Percentiles rank a stretch among this genome's conserved stretches.
These are phyloP conservation scores for Triglochin maritima DNA, from an alignment of 106 monocot species.

Conservation along the genomic window DNA sequence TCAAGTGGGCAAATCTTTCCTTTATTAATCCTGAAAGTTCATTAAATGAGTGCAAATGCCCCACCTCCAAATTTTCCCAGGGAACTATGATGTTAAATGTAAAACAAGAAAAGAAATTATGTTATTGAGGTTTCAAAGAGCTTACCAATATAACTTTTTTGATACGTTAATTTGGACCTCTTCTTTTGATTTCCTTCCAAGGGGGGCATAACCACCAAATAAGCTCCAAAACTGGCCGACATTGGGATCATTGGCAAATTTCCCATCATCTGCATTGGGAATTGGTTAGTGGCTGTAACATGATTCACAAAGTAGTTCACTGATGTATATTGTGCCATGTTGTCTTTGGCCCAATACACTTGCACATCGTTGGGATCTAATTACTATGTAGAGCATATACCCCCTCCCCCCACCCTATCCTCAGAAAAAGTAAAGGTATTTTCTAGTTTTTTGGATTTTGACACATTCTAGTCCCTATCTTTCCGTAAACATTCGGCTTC, in stretches of 20 bases:
- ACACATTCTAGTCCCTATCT: too few relatives aligned
- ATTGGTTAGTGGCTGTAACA: neutral
- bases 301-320: too few relatives aligned
- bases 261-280: slow-evolving; percentile 11
- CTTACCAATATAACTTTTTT: slow-evolving; percentile 12
- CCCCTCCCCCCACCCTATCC: too few relatives aligned
- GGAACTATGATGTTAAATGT: neutral
- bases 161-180: slow-evolving; percentile 1
- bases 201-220: slow-evolving; percentile 24
- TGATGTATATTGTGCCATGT: too few relatives aligned
- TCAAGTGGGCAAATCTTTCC: slow-evolving; percentile 10
- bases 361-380: too few relatives aligned
- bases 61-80: neutral
- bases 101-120: too few relatives aligned
- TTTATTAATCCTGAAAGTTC: slow-evolving; percentile 12
- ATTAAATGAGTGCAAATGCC: neutral
- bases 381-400: too few relatives aligned
- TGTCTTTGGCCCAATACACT: too few relatives aligned
- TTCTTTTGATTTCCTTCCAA: neutral
- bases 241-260: slow-evolving; percentile 12
- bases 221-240: slow-evolving; percentile 16
- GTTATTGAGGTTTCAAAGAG: neutral
- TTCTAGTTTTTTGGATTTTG: too few relatives aligned
- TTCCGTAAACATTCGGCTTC: too few relatives aligned
- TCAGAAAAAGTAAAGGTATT: too few relatives aligned